Evolutionary conservation across 768 basidiomycete species (phyloP).

Genomic region (Russula olivacea): DNA sequence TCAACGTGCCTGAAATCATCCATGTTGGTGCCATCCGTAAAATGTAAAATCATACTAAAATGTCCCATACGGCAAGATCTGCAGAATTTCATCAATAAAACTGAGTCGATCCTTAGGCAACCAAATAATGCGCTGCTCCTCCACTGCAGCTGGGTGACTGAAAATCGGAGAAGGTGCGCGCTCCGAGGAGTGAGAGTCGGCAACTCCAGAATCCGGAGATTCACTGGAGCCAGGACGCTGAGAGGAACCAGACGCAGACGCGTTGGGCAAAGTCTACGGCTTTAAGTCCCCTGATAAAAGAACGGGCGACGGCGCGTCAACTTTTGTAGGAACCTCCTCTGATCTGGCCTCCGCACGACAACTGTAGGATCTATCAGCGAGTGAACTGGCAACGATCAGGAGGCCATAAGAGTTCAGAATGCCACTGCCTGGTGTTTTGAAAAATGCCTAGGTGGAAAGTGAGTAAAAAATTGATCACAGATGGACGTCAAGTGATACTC

Average conservation of each 20-base stretch:
- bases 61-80: constrained; percentile 46
- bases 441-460: constrained; percentile 44
- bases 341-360: not conserved
- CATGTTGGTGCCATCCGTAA: constrained; percentile 48
- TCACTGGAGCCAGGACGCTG: not conserved
- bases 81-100: constrained; percentile 57
- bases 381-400: constrained; percentile 60
- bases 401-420: constrained; percentile 78
- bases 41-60: constrained; percentile 46
- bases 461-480: constrained; percentile 1
- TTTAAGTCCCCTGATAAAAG: not conserved
- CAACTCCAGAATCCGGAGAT: not conserved
- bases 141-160: constrained; percentile 75
- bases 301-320: not conserved
- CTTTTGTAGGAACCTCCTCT: not conserved
- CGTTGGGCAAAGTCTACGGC: not conserved
- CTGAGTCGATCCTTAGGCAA: constrained; percentile 70
- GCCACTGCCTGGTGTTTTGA: constrained; percentile 62
- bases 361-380: constrained; percentile 63
- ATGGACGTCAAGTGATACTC: constrained; percentile 28
- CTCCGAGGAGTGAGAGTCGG: not conserved
- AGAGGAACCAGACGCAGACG: not conserved
- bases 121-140: constrained; percentile 79
- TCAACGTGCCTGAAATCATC: constrained; percentile 56
- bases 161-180: constrained; percentile 29